Base-by-base conservation (phyloP, 495 filamentous ascomycete genomes). In the Geoglossum glabrum region DNA sequence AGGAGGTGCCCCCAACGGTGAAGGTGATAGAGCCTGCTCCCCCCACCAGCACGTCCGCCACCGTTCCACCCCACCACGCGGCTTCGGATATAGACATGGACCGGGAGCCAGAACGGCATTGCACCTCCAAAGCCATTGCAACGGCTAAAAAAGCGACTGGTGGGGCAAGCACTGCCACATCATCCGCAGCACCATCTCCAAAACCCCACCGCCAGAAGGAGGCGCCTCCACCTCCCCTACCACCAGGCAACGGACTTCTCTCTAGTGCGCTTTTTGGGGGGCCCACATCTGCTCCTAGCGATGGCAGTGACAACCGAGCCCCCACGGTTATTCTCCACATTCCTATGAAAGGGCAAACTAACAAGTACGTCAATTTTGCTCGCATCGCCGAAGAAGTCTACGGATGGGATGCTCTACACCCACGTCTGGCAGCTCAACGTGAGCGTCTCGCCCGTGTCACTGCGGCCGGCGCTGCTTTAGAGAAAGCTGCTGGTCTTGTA, bases 341-440 rank as follows among this genome's bases (percentile, higher is more conserved):
- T 58, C 81, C 86, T 0, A 70, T 98, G 40, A 75, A 84, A 36
- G 85, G 86, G 28, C 81, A 84, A 61, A 79, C 75, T 17, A 92
- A 95, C 66, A 85, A 90, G 57, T 90, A 90, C 60, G 78, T 98
- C 68, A 97, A 97, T 67, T 96, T 97, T 64, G 88, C 90, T 60
- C 86, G 87, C 51, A 72, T 97, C 65, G 90, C 92, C 23, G 87
- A 94, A 67, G 88, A 94, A 55, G 82, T 80, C 57, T 97, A 97
- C 67, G 92, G 92, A 38, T 95, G 90, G 75, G 86, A 90, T 50
- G 92, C 90, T 0, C 72, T 97, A 47, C 88, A 98, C 65, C 92
- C 92, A 19, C 81, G 88, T 0, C 74, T 90, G 26, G 92, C 93
- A 0, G 90, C 89, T 19, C 87, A 86, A 60, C 84, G 86, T 52